Conservation (phyloP, 768 basidiomycete species). For the Psilocybe cyanescens region DNA sequence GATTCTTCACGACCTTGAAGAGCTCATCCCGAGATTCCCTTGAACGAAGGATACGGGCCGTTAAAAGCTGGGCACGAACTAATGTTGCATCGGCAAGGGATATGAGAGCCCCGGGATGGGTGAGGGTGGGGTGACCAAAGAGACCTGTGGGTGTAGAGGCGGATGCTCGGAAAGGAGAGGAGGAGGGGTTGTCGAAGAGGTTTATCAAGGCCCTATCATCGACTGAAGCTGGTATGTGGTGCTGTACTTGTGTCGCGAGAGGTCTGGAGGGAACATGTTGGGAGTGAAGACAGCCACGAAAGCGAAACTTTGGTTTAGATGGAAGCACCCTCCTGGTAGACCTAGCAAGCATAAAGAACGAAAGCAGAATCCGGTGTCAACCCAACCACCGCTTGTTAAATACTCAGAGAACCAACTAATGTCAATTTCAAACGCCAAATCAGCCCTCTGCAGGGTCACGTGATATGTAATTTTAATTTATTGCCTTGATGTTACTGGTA, state of each 20-base stretch:
- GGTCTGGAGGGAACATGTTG: constrained; percentile 28
- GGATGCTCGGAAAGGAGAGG: constrained; percentile 36
- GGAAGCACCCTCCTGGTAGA: constrained; percentile 46
- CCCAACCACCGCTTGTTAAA: not conserved
- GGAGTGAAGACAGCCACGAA: constrained; percentile 46
- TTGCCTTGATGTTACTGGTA: no score
- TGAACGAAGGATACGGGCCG: constrained; percentile 80
- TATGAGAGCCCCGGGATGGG: constrained; percentile 68
- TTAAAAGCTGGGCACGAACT: constrained; percentile 78
- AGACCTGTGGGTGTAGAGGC: constrained; percentile 71
- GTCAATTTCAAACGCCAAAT: not conserved
- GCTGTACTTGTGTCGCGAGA: constrained; percentile 44
- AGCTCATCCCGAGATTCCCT: constrained; percentile 76
- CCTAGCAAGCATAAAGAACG: constrained; percentile 44
- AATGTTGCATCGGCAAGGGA: constrained; percentile 81
- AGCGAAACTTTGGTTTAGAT: constrained; percentile 36
- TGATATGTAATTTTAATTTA: no score
- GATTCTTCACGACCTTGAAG: constrained; percentile 88
- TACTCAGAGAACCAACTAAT: not conserved
- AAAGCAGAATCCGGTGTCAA: not conserved
- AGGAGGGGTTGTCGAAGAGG: constrained; percentile 75
- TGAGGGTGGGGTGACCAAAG: constrained; percentile 80
- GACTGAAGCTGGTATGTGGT: constrained; percentile 58
- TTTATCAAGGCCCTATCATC: constrained; percentile 71
- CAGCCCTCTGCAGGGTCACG: not conserved